Conservation (phyloP, 176 grass and related monocot genomes). For the Dendrocalamus sinicus region DNA sequence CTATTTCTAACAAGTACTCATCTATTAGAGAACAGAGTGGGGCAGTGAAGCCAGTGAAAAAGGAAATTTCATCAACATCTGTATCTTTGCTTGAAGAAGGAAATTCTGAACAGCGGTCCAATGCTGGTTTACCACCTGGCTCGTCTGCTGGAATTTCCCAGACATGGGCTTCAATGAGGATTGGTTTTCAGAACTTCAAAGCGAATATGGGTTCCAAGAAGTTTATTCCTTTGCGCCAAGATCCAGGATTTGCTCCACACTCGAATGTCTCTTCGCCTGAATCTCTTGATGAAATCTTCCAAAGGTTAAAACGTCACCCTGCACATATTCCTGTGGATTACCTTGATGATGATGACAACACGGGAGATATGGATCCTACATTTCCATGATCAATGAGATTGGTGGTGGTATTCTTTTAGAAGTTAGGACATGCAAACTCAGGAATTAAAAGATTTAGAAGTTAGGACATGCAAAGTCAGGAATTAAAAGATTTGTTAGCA, state of each 20-base stretch:
- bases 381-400: slow-evolving; percentile 53
- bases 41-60: slow-evolving; percentile 47
- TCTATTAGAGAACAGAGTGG: slow-evolving; percentile 74
- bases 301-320: slow-evolving; percentile 77
- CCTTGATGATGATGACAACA: slow-evolving; percentile 60
- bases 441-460: background rate
- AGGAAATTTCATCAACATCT: slow-evolving; percentile 67
- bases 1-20: slow-evolving; percentile 77
- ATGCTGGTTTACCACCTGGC: background rate
- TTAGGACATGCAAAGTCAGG: too few relatives aligned
- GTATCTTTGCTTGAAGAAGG: slow-evolving; percentile 77
- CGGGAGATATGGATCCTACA: slow-evolving; percentile 48
- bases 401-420: slow-evolving; percentile 42
- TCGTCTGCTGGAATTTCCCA: slow-evolving; percentile 62
- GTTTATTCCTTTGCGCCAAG: slow-evolving; percentile 80
- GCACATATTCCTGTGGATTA: slow-evolving; percentile 59
- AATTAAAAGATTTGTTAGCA: slow-evolving; percentile 44
- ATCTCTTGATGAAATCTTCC: slow-evolving; percentile 97
- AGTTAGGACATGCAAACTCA: slow-evolving; percentile 42
- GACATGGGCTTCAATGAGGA: slow-evolving; percentile 91
- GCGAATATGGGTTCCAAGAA: slow-evolving; percentile 78
- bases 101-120: slow-evolving; percentile 52
- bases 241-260: slow-evolving; percentile 55
- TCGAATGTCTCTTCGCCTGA: slow-evolving; percentile 49
- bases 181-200: slow-evolving; percentile 91